Conservation (phyloP, 2,329 filamentous ascomycete genomes). For the Colletotrichum musicola region DNA sequence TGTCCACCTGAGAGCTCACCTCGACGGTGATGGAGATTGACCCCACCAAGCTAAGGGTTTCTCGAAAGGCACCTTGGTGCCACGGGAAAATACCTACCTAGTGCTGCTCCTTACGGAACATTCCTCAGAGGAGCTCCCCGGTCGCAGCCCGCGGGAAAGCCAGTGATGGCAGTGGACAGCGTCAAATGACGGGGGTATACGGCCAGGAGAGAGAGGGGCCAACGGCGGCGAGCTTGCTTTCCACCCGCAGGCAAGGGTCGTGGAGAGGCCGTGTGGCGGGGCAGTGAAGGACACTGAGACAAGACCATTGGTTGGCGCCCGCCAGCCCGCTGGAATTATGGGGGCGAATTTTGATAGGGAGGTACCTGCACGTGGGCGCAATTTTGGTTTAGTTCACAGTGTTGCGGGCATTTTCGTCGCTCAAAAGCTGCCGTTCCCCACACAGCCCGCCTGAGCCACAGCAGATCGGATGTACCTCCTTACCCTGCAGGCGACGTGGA, state of each 20-base stretch:
- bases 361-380: conserved; percentile 28
- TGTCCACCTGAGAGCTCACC: conserved; percentile 27
- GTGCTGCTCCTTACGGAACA: conserved; percentile 6
- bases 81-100: neutral
- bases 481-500: conserved; percentile 30
- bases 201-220: conserved; percentile 1
- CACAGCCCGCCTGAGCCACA: conserved; percentile 26
- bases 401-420: conserved; percentile 8
- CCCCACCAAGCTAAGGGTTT: conserved; percentile 30
- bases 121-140: conserved; percentile 6
- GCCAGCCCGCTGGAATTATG: conserved; percentile 18
- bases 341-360: conserved; percentile 24
- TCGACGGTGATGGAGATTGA: conserved; percentile 27
- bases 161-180: conserved; percentile 15
- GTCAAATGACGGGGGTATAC: conserved; percentile 14
- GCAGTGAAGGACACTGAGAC: conserved; percentile 16
- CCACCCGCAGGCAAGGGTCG: conserved; percentile 27
- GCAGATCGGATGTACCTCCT: conserved; percentile 14
- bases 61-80: too few relatives aligned
- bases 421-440: neutral
- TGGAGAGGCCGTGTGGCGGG: conserved; percentile 36
- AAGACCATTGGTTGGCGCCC: conserved; percentile 22
- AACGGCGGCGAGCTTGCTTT: conserved; percentile 3
- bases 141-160: conserved; percentile 16
- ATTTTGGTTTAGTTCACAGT: neutral